These are phyloP conservation scores for Schizophyllum amplum DNA, from an alignment of 1,284 basidiomycete genomes.

Conservation along the genomic window DNA sequence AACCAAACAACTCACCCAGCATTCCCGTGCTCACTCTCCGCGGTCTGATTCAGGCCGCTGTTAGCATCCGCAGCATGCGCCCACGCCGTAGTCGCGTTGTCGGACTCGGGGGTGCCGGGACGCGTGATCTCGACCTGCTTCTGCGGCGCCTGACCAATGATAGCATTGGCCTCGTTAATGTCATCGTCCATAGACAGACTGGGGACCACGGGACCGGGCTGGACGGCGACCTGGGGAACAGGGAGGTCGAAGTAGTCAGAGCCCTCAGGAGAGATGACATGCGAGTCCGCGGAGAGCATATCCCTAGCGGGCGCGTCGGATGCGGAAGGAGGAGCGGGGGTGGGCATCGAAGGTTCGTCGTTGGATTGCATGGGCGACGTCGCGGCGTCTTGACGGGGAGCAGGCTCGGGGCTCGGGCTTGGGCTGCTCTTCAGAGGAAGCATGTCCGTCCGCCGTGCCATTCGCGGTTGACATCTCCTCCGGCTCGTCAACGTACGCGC, in stretches of 20 bases:
- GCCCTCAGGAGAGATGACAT: neutral
- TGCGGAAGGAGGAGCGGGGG: neutral
- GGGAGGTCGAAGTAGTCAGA: neutral
- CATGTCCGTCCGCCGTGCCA: neutral
- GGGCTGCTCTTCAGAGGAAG: neutral
- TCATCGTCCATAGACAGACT: neutral
- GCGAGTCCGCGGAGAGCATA: neutral
- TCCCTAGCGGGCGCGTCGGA: neutral
- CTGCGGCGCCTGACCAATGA: neutral
- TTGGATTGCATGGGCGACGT: neutral
- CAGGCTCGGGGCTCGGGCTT: slow-evolving; percentile 1
- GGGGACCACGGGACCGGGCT: neutral
- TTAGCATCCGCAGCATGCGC: neutral
- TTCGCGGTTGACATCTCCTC: slow-evolving; percentile 21
- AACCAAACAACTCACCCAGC: neutral
- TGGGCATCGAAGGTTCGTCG: neutral
- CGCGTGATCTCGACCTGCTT: neutral
- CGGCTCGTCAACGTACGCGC: slow-evolving; percentile 34
- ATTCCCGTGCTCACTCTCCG: neutral
- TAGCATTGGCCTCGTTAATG: neutral
- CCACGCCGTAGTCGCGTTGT: neutral
- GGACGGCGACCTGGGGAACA: neutral
- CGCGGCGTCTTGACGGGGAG: neutral
- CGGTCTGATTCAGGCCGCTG: neutral
- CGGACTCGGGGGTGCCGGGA: neutral